Evolutionary conservation across 352 stramenopile genomes (phyloP).

Genomic region (Salisapilia sapeloensis): DNA sequence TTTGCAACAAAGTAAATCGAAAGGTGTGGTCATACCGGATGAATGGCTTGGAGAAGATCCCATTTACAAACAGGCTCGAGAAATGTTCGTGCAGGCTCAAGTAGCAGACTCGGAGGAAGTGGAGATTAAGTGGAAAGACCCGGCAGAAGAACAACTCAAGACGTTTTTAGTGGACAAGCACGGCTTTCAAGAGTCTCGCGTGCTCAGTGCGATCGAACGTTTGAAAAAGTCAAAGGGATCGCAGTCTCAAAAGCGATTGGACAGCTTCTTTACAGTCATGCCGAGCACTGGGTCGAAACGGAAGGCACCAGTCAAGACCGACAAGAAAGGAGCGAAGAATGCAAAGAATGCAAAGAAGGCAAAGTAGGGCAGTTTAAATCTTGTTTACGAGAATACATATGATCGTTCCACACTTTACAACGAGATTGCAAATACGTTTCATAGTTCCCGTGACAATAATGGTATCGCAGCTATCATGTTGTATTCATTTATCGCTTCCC

Average conservation of each 20-base stretch:
- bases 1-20: constrained; percentile 77
- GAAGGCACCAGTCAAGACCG: no score
- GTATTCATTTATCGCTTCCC: no score
- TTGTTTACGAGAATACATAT: no score
- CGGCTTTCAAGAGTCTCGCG: constrained; percentile 90
- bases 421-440: no score
- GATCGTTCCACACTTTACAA: no score
- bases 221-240: constrained; percentile 92
- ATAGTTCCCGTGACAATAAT: no score
- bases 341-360: no score
- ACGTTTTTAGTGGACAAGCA: constrained; percentile 95
- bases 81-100: constrained; percentile 85
- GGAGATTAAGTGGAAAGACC: constrained; percentile 91
- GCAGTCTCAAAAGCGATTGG: constrained; percentile 92
- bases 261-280: constrained; percentile 91
- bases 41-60: constrained; percentile 78
- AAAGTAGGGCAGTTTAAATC: no score
- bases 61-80: constrained; percentile 84
- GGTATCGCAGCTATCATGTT: no score
- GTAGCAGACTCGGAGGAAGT: constrained; percentile 38
- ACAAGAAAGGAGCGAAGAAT: no score
- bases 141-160: constrained; percentile 77
- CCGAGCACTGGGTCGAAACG: constrained; percentile 44
- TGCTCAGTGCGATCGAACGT: constrained; percentile 87
- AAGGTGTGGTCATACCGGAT: constrained; percentile 66